Base-by-base conservation (phyloP, 805 yeast species). In the Candida loeiensis region DNA sequence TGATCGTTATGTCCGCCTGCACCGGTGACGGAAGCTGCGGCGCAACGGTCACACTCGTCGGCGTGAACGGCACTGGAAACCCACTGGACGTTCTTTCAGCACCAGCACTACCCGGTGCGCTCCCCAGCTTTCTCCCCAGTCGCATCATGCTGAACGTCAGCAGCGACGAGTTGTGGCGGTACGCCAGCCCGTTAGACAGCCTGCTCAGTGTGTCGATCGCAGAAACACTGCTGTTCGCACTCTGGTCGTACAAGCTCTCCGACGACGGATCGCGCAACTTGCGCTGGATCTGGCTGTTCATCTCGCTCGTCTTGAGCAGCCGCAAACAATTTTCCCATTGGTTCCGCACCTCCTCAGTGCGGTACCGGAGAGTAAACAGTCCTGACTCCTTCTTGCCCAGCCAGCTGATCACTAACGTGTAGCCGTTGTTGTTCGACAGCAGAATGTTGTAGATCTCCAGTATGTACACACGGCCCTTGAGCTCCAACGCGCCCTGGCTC, bases 321-420 rank as follows among this genome's bases (percentile, higher is more conserved):
- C 80, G 74, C 46, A 85, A 69, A 45, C 88, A 76, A 2, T 67
- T 58, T 43, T 78, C 87, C 98, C 98, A 93, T 58, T 83, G 91
- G 43, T 74, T 75, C 47, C 95, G 72, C 13, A 73, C 71, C 58
- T 93, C 98, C 53, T 90, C 97, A 37, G 83, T 83, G 45, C 83
- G 76, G 61, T 88, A 88, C 41, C 86, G 75, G 56, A 93, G 73
- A 13, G 88, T 77, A 51, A 93, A 89, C 14, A 86, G 79, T 11
- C 96, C 96, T 20, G 85, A 80, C 48, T 90, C 97, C 52, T 79
- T 81, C 38, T 82, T 79, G 6, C 95, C 93, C n/a, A 81, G 78
- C 93, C 93, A 85, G 12, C 85, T 76, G 8, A 84, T 74, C 26
- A 82, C 76, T 48, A 84, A 64, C 11, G 77, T 74, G 54, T 80